Conservation (phyloP, 495 filamentous ascomycete species). For the Tuber brumale region DNA sequence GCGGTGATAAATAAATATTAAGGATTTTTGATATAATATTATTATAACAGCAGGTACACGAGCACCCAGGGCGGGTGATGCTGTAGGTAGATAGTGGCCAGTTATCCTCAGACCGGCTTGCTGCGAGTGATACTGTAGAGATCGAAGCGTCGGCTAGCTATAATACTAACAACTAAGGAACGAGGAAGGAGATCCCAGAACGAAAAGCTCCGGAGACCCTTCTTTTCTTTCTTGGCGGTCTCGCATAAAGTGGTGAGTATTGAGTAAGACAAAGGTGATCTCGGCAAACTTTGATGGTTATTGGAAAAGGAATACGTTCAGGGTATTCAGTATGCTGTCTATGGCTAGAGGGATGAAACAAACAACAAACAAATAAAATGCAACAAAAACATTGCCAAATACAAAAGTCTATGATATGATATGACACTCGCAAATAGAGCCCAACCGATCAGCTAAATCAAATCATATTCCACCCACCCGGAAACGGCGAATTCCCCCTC, state of each 20-base stretch:
- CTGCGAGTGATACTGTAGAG: not conserved
- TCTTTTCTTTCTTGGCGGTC: not conserved
- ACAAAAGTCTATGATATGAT: not conserved
- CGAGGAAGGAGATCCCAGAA: not conserved
- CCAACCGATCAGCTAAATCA: not conserved
- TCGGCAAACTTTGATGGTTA: not conserved
- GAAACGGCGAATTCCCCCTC: slow-evolving; percentile 19
- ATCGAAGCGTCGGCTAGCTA: not conserved
- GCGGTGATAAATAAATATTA: not conserved
- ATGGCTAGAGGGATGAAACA: not conserved
- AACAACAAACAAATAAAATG: not conserved
- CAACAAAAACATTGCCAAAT: not conserved
- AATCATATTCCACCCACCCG: slow-evolving; percentile 24
- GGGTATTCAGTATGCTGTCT: not conserved
- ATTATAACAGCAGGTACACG: not conserved
- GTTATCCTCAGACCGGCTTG: not conserved
- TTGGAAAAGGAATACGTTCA: not conserved
- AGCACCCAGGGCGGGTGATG: too few relatives aligned
- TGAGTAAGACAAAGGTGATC: not conserved
- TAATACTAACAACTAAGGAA: not conserved
- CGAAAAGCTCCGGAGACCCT: not conserved
- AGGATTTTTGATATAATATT: not conserved
- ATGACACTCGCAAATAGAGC: not conserved
- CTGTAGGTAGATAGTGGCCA: too few relatives aligned
- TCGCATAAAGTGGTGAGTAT: not conserved